Evolutionary conservation across 441 rosid genomes (phyloP).

Genomic region (Croton setiger): DNA sequence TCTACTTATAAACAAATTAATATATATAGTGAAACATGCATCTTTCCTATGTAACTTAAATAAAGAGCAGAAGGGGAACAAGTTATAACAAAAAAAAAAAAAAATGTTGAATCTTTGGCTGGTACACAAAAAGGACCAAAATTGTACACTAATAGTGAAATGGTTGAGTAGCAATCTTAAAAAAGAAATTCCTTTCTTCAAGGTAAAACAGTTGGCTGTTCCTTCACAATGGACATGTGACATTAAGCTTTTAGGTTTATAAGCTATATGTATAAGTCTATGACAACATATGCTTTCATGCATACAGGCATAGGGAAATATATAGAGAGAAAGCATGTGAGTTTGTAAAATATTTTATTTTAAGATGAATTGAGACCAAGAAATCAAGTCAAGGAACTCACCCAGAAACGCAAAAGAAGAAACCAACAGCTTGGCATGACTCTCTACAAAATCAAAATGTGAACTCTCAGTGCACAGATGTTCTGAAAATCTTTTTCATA

Average conservation of each 20-base stretch:
- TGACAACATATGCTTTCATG: not conserved
- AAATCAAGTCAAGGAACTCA: constrained; percentile 37
- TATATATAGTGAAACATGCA: too few species aligned
- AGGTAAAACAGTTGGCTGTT: not conserved
- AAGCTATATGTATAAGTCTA: not conserved
- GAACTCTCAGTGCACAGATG: constrained; percentile 14
- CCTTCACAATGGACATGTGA: not conserved
- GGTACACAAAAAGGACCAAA: too few species aligned
- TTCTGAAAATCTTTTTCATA: not conserved
- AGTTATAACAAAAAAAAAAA: too few species aligned
- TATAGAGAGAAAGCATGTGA: not conserved
- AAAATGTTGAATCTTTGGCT: too few species aligned
- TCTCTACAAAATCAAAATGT: constrained; percentile 53
- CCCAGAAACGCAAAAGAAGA: constrained; percentile 97
- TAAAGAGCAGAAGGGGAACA: too few species aligned
- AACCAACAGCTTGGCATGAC: constrained; percentile 98
- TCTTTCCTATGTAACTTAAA: too few species aligned
- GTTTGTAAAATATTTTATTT: not conserved
- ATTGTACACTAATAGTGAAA: too few species aligned
- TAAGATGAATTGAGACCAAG: not conserved
- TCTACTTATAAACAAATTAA: too few species aligned
- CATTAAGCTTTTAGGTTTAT: not conserved
- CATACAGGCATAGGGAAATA: not conserved
- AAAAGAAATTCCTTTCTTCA: not conserved
- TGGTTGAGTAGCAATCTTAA: too few species aligned